phyloP scores from a whole-genome alignment of 2,329 filamentous ascomycete genomes.

The Alternaria sp. region DNA sequence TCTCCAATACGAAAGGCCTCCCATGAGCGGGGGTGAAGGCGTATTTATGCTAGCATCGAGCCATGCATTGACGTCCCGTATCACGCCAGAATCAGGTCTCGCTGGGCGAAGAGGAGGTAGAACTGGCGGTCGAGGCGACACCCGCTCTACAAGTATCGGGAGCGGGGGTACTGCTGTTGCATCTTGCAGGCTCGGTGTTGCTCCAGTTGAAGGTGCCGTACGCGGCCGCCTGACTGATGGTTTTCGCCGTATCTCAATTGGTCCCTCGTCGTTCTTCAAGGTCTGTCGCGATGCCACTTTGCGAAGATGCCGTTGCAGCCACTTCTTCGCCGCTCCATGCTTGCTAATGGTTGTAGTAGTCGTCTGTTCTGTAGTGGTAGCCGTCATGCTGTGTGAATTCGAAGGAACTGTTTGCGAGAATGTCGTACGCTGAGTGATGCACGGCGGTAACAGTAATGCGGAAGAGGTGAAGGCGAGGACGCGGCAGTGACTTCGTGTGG shows the following conservation, averaged over 20 bases:
- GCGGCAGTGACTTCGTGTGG: neutral
- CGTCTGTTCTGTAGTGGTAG: constrained; percentile 23
- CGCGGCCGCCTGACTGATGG: constrained; percentile 26
- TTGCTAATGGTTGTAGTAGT: constrained; percentile 16
- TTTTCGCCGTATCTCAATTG: constrained; percentile 6
- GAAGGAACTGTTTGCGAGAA: constrained; percentile 18
- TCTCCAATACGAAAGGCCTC: constrained; percentile 44
- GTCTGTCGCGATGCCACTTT: constrained; percentile 26
- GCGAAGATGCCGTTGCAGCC: constrained; percentile 35
- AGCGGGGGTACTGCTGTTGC: constrained; percentile 7
- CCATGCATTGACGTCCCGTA: constrained; percentile 43
- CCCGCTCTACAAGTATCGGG: constrained; percentile 13
- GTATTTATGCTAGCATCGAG: constrained; percentile 37
- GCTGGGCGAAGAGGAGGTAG: constrained; percentile 29
- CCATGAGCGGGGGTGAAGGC: constrained; percentile 41
- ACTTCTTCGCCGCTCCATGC: constrained; percentile 28
- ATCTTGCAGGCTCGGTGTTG: neutral
- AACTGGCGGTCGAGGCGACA: constrained; percentile 11
- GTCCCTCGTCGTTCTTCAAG: neutral
- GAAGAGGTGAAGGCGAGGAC: neutral
- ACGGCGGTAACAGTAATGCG: constrained; percentile 18
- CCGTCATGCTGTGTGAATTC: constrained; percentile 26
- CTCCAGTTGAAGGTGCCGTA: constrained; percentile 31
- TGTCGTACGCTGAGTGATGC: constrained; percentile 22
- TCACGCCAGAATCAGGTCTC: constrained; percentile 33